Percentiles rank a stretch among this genome's conserved stretches.
Evolutionary conservation across 805 yeast genomes (phyloP).

Genomic region (Pichia heedii): DNA sequence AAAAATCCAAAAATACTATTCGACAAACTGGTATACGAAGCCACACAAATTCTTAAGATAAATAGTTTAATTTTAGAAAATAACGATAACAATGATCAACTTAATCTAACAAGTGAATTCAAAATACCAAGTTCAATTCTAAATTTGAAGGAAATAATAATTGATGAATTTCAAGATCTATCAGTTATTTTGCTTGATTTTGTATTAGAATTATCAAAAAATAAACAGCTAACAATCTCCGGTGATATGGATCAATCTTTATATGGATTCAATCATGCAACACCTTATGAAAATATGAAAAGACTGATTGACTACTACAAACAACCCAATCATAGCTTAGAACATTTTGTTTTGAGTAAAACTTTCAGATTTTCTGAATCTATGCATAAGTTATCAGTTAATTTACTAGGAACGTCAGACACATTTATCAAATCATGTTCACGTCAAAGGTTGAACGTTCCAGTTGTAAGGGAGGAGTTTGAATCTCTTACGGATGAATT

Average conservation of each 20-base stretch:
- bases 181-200: conserved; percentile 41
- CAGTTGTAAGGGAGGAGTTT: conserved; percentile 22
- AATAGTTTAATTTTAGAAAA: background rate
- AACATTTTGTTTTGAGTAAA: conserved; percentile 34
- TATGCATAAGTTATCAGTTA: conserved; percentile 37
- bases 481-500: conserved; percentile 29
- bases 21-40: conserved; percentile 11
- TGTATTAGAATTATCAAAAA: conserved; percentile 28
- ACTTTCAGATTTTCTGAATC: conserved; percentile 58
- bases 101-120: background rate
- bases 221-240: conserved; percentile 52
- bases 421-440: conserved; percentile 14
- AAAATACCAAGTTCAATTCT: background rate
- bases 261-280: conserved; percentile 55
- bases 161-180: conserved; percentile 73
- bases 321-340: conserved; percentile 8
- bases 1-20: conserved; percentile 1
- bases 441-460: conserved; percentile 9
- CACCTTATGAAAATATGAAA: conserved; percentile 19
- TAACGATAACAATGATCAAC: background rate
- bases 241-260: conserved; percentile 70
- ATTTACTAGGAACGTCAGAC: conserved; percentile 14
- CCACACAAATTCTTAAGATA: conserved; percentile 1
- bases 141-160: conserved; percentile 24
- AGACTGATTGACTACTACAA: conserved; percentile 12